These are phyloP conservation scores for Corylus avellana DNA, from an alignment of 306 rosid genomes.

Conservation along the genomic window DNA sequence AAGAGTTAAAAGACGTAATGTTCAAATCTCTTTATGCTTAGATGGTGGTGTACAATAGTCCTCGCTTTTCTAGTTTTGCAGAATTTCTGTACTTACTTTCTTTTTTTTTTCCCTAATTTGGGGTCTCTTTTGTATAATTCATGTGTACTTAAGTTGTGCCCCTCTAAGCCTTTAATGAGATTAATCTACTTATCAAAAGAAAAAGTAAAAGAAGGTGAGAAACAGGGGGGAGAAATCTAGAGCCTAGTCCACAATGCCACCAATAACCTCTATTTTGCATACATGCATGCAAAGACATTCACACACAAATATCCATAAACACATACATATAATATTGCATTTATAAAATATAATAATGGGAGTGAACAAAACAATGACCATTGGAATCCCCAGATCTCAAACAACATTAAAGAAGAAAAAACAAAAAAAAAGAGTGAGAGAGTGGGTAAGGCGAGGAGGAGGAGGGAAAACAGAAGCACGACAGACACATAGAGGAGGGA, in stretches of 20 bases:
- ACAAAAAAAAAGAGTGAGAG: not conserved
- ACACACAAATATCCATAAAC: not conserved
- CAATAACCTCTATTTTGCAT: not conserved
- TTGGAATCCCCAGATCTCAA: not conserved
- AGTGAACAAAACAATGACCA: not conserved
- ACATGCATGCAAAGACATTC: not conserved
- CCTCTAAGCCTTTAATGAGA: no score
- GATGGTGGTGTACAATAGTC: no score
- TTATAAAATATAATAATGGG: not conserved
- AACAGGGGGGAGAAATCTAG: not conserved
- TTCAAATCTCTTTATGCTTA: no score
- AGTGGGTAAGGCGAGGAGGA: not conserved
- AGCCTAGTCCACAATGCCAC: not conserved
- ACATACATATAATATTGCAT: not conserved
- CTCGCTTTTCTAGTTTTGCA: no score
- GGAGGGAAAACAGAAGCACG: constrained; percentile 15
- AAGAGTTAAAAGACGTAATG: no score
- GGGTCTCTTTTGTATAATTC: no score
- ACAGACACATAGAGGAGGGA: constrained; percentile 10
- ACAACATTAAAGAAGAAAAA: not conserved
- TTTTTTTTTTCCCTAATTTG: no score
- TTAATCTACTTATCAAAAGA: no score
- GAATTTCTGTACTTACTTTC: no score
- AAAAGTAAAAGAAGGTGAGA: not conserved
- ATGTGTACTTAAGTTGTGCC: no score